phyloP scores from a whole-genome alignment of 208 protist species.

The Angomonas deanei region DNA sequence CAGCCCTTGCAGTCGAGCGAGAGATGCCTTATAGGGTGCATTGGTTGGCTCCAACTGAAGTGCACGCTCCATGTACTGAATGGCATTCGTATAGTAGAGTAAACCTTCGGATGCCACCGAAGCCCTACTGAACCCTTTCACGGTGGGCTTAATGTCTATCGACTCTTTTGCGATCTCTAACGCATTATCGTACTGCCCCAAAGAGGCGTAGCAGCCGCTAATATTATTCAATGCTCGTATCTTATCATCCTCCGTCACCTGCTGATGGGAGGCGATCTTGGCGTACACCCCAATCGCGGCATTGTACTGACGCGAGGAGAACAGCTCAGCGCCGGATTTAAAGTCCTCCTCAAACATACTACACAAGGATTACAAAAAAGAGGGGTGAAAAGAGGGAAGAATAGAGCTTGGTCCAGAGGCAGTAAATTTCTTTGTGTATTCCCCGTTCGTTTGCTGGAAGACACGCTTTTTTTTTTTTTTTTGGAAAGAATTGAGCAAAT shows the following conservation, averaged over 20 bases:
- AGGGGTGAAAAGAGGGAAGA: slow-evolving; percentile 1
- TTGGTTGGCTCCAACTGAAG: slow-evolving; percentile 27
- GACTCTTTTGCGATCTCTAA: slow-evolving; percentile 43
- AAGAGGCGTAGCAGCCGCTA: slow-evolving; percentile 70
- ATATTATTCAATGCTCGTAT: slow-evolving; percentile 73
- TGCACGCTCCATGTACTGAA: slow-evolving; percentile 29
- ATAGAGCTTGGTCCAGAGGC: background rate
- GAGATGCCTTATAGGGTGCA: slow-evolving; percentile 21
- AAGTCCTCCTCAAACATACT: slow-evolving; percentile 49
- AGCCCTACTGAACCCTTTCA: slow-evolving; percentile 55
- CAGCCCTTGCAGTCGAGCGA: slow-evolving; percentile 33
- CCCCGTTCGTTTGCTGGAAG: background rate
- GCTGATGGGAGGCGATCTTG: slow-evolving; percentile 17
- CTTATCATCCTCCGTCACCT: slow-evolving; percentile 16
- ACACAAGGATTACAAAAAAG: slow-evolving; percentile 3
- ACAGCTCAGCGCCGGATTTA: slow-evolving; percentile 38
- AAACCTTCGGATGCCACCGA: slow-evolving; percentile 67
- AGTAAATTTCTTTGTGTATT: too few relatives aligned
- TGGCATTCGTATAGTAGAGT: slow-evolving; percentile 62
- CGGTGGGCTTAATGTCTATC: slow-evolving; percentile 35
- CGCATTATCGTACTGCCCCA: slow-evolving; percentile 47
- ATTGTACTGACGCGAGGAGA: slow-evolving; percentile 31
- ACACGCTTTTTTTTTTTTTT: too few relatives aligned
- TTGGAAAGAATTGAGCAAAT: background rate
- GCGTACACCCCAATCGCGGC: slow-evolving; percentile 51